Evolutionary conservation across 2,329 filamentous ascomycete species (phyloP).

Genomic region (Aspergillus ochraceoroseus): DNA sequence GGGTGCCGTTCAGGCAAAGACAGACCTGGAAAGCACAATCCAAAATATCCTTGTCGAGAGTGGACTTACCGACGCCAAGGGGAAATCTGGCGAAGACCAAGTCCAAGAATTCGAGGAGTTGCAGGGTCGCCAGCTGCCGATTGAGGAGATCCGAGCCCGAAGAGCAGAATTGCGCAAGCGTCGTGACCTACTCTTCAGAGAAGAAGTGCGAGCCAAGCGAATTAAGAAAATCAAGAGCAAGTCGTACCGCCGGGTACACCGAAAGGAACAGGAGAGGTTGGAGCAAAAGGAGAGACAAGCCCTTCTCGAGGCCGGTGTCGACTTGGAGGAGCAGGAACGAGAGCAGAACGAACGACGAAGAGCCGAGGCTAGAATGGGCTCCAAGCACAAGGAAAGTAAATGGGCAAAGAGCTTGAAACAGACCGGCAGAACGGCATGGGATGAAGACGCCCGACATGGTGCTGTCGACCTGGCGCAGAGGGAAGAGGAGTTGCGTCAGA

Average conservation of each 20-base stretch:
- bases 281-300: constrained; percentile 55
- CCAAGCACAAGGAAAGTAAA: constrained; percentile 80
- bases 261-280: constrained; percentile 64
- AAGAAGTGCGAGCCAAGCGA: constrained; percentile 80
- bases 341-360: constrained; percentile 66
- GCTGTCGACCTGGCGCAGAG: constrained; percentile 75
- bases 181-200: constrained; percentile 79
- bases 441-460: constrained; percentile 74
- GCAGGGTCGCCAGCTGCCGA: constrained; percentile 65
- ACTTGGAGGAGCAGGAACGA: constrained; percentile 59
- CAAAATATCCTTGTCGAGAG: constrained; percentile 86
- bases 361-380: constrained; percentile 78
- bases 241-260: constrained; percentile 84
- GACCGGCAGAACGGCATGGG: constrained; percentile 76
- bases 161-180: constrained; percentile 70
- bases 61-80: constrained; percentile 60
- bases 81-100: constrained; percentile 58
- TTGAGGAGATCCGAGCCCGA: constrained; percentile 67
- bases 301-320: constrained; percentile 55
- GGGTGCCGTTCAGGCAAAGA: constrained; percentile 60
- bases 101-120: constrained; percentile 65
- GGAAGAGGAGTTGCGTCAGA: constrained; percentile 73
- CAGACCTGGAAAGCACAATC: constrained; percentile 79
- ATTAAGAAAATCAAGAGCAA: constrained; percentile 99
- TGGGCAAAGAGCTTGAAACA: constrained; percentile 84